Evolutionary conservation across 495 filamentous ascomycete genomes (phyloP).

Genomic region (Friedmanniomyces simplex): DNA sequence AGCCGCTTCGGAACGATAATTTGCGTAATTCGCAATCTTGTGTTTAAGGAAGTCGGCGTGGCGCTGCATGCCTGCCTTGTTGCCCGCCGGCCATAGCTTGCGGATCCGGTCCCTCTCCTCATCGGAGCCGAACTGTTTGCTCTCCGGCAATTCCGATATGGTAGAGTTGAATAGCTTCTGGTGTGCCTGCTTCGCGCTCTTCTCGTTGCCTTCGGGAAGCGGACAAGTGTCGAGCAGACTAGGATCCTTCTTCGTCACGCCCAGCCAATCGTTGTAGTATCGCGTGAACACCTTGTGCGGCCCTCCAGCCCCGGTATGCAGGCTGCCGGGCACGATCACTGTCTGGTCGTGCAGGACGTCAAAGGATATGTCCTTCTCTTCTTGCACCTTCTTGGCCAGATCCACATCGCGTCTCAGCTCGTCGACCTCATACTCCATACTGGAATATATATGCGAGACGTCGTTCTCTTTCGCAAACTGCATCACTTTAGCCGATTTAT

Average conservation of each 20-base stretch:
- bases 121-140: conserved; percentile 32
- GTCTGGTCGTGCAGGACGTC: conserved; percentile 35
- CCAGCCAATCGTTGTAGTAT: conserved; percentile 34
- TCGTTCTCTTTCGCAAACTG: conserved; percentile 34
- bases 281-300: conserved; percentile 39
- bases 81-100: conserved; percentile 36
- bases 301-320: conserved; percentile 27
- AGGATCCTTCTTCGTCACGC: conserved; percentile 25
- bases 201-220: conserved; percentile 27
- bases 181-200: conserved; percentile 20
- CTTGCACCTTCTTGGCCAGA: conserved; percentile 24
- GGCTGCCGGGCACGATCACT: conserved; percentile 31
- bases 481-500: conserved; percentile 28
- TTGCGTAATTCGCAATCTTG: conserved; percentile 32
- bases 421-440: conserved; percentile 53
- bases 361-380: conserved; percentile 19
- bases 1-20: conserved; percentile 32
- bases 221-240: conserved; percentile 28
- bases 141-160: conserved; percentile 27
- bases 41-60: conserved; percentile 30
- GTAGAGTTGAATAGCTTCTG: conserved; percentile 27
- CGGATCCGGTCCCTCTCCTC: conserved; percentile 31
- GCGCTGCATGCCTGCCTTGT: conserved; percentile 34
- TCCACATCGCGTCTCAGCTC: conserved; percentile 42
- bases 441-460: conserved; percentile 40